A percentile compares a stretch with the other conserved stretches of the same genome.
These are phyloP conservation scores for Polychaeton citri DNA, from an alignment of 2,329 filamentous ascomycete species.

Conservation along the genomic window DNA sequence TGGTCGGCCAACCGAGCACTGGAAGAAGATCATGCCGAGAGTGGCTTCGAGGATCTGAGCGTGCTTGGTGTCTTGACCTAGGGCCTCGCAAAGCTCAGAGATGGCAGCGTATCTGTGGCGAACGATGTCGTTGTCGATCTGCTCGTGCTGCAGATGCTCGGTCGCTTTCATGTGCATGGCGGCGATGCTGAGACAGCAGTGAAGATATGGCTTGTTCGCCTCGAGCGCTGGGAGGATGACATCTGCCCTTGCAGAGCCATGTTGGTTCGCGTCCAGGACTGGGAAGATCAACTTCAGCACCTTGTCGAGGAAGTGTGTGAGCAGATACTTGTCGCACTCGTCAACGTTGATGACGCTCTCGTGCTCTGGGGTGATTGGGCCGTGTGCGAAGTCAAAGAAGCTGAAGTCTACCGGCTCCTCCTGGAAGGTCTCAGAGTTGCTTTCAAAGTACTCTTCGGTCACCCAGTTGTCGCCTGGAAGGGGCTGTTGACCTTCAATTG, in stretches of 20 bases:
- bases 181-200: slow-evolving; percentile 88
- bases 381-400: slow-evolving; percentile 72
- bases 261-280: slow-evolving; percentile 79
- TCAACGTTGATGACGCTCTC: slow-evolving; percentile 71
- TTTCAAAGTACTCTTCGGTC: slow-evolving; percentile 56
- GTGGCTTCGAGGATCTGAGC: slow-evolving; percentile 83
- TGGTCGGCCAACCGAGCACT: slow-evolving; percentile 76
- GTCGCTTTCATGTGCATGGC: slow-evolving; percentile 84
- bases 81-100: slow-evolving; percentile 67
- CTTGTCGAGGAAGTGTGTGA: slow-evolving; percentile 82
- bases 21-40: slow-evolving; percentile 90
- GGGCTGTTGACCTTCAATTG: slow-evolving; percentile 48
- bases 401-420: slow-evolving; percentile 51
- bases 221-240: slow-evolving; percentile 79
- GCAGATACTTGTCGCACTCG: slow-evolving; percentile 70
- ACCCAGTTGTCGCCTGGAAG: slow-evolving; percentile 57
- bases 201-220: slow-evolving; percentile 82
- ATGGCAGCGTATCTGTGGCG: slow-evolving; percentile 83
- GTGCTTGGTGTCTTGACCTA: slow-evolving; percentile 70
- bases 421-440: slow-evolving; percentile 51
- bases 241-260: slow-evolving; percentile 65
- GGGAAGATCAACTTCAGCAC: slow-evolving; percentile 86
- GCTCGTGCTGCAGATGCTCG: slow-evolving; percentile 50
- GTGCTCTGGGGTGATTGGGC: slow-evolving; percentile 46
- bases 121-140: slow-evolving; percentile 83